Evolutionary conservation across 257 asterid species (phyloP), one percentile per base, ranked within the genome.

Genomic region (Phtheirospermum japonicum): DNA sequence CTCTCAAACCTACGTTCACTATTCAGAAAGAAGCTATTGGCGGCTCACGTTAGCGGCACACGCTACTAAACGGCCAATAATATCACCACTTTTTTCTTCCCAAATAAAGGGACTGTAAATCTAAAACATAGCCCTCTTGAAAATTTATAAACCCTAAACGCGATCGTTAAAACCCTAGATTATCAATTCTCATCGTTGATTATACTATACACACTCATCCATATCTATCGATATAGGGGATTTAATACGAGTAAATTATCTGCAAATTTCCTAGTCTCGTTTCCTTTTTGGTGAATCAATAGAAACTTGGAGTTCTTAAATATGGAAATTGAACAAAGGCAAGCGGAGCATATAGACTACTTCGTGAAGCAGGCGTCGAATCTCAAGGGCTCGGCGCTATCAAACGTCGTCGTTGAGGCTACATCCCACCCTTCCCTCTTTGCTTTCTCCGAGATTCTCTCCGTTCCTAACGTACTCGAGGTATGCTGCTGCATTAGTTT

Each of bases 401-500:
- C 82, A 18, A 61, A 28, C 67, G 76, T 83, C 74, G 65, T 88
- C 75, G 81, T 81, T 14, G 96, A 89, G 63, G 97, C 97, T 48
- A 92, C 97, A 65, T 92, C 97, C 1, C 98, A 92, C 61, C 98
- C 98, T 17, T 80, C 88, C 9, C 95, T 92, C 19, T 92, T 92
- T 55, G 98, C 98, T 53, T 92, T 92, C 83, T 85, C 98, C 26
- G 98, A 92, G 82, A 84, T 92, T 80, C 87, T 92, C 63, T 59
- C 90, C 10, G 81, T 85, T 52, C 83, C 95, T n/a, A 85, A 16
- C 65, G 71, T 92, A 61, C 59, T 72, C 1, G 76, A 89, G 98
- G 97, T 92, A 45, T 34, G 4, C 53, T 5, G 64, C 57, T 28
- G 28, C 26, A 37, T 34, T 2, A 32, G 33, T 14, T 45, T 30